These are phyloP conservation scores for Nakazawaea molendinolei DNA, from an alignment of 805 yeast species.

Conservation along the genomic window DNA sequence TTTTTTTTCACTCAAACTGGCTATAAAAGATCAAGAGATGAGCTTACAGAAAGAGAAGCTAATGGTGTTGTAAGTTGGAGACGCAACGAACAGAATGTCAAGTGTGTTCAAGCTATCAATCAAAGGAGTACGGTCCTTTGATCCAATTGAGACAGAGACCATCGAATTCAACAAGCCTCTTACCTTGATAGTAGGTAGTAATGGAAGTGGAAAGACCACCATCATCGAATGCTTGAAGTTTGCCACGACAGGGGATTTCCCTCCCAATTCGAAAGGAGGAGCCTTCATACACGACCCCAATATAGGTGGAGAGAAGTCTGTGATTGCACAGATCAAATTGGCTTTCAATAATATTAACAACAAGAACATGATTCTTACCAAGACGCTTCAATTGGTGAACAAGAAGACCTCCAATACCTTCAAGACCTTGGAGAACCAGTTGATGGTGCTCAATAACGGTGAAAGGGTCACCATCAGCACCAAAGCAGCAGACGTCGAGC, in stretches of 20 bases:
- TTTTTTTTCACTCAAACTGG: slow-evolving; percentile 84
- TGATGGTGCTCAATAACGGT: slow-evolving; percentile 58
- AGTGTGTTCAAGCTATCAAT: slow-evolving; percentile 57
- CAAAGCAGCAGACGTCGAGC: slow-evolving; percentile 77
- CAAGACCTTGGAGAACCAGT: slow-evolving; percentile 87
- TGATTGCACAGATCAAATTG: slow-evolving; percentile 84
- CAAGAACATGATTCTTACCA: slow-evolving; percentile 74
- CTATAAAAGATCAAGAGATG: slow-evolving; percentile 31
- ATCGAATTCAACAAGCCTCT: slow-evolving; percentile 87
- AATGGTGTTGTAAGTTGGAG: background rate
- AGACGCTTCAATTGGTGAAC: slow-evolving; percentile 70
- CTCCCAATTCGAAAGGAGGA: slow-evolving; percentile 94
- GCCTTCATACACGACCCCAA: slow-evolving; percentile 94
- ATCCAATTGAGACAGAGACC: slow-evolving; percentile 75
- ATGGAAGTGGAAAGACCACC: slow-evolving; percentile 96
- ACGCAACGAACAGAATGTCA: slow-evolving; percentile 27
- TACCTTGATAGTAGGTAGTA: slow-evolving; percentile 90
- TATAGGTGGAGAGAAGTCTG: slow-evolving; percentile 65
- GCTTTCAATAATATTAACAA: slow-evolving; percentile 74
- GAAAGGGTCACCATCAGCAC: slow-evolving; percentile 72
- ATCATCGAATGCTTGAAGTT: slow-evolving; percentile 90
- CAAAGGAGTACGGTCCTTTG: slow-evolving; percentile 88
- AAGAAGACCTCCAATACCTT: slow-evolving; percentile 60
- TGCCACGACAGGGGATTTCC: slow-evolving; percentile 92
- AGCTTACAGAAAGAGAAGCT: background rate